Evolutionary conservation across 2,329 filamentous ascomycete species (phyloP).

Genomic region (Exophiala sp.): DNA sequence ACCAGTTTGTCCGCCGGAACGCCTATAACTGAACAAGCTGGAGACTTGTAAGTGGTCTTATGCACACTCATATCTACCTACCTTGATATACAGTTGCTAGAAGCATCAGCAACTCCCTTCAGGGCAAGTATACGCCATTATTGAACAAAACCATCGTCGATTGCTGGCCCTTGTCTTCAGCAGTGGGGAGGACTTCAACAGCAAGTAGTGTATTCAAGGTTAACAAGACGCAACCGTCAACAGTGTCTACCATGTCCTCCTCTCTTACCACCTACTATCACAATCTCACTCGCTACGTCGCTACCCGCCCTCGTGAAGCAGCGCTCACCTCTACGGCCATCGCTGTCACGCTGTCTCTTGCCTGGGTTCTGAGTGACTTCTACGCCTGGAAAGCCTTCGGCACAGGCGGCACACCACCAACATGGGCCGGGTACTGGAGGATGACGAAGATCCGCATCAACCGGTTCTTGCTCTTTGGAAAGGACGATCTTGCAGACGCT

Average conservation of each 20-base stretch:
- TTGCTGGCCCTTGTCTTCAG: no score
- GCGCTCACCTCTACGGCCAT: conserved; percentile 9
- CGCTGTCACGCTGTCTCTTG: conserved; percentile 10
- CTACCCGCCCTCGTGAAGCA: conserved; percentile 10
- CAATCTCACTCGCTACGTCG: conserved; percentile 5
- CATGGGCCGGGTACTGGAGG: conserved; percentile 24
- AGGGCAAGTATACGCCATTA: no score
- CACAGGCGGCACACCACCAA: conserved; percentile 25
- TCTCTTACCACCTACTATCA: conserved; percentile 9
- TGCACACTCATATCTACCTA: no score
- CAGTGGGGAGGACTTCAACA: no score
- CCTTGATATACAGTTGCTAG: no score
- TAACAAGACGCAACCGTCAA: neutral
- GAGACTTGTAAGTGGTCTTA: no score
- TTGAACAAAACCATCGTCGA: no score
- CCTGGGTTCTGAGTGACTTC: conserved; percentile 23
- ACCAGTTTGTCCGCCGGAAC: no score
- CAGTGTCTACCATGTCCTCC: neutral
- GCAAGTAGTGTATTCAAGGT: no score
- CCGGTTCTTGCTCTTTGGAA: conserved; percentile 14
- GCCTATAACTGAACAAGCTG: no score
- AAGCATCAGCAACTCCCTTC: no score
- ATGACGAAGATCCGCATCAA: conserved; percentile 24
- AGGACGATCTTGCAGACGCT: conserved; percentile 19
- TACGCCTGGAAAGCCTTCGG: conserved; percentile 23